phyloP scores from a whole-genome alignment of 2,329 filamentous ascomycete genomes.

The Hirsutella thompsonii region DNA sequence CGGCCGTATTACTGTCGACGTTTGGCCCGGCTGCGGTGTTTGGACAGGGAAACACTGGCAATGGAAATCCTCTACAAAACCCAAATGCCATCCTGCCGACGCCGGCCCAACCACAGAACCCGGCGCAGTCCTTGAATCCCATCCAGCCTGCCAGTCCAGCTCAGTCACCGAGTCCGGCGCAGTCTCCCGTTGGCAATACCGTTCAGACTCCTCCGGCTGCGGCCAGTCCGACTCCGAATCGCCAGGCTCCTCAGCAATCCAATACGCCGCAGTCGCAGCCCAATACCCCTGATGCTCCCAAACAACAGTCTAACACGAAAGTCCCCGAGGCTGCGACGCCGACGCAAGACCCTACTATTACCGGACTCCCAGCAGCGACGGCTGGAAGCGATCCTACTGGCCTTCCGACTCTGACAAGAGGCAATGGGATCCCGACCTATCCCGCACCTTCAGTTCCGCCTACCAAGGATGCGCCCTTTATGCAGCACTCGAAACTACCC shows the following conservation, averaged over 20 bases:
- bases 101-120: too few species aligned
- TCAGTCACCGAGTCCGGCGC: slow-evolving; percentile 10
- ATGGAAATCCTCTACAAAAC: too few species aligned
- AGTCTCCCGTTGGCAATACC: slow-evolving; percentile 15
- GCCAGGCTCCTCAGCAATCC: slow-evolving; percentile 2
- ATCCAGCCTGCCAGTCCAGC: too few species aligned
- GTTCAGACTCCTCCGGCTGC: slow-evolving; percentile 2
- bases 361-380: slow-evolving; percentile 7
- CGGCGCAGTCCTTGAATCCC: too few species aligned
- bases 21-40: slow-evolving; percentile 9
- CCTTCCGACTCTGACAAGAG: slow-evolving; percentile 29
- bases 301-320: neutral
- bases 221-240: neutral
- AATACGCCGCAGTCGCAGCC: neutral
- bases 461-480: slow-evolving; percentile 75
- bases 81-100: too few species aligned
- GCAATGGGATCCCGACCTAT: slow-evolving; percentile 37
- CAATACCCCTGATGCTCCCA: neutral
- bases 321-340: neutral
- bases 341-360: slow-evolving; percentile 6
- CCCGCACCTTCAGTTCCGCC: slow-evolving; percentile 69
- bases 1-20: slow-evolving; percentile 14
- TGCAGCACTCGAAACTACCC: slow-evolving; percentile 74
- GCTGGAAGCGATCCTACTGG: slow-evolving; percentile 14
- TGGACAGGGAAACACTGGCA: too few species aligned